A percentile compares a stretch with the other conserved stretches of the same genome.
phyloP scores from a whole-genome alignment of 2,329 filamentous ascomycete genomes.

The Immersiporthe knoxdaviesiana region DNA sequence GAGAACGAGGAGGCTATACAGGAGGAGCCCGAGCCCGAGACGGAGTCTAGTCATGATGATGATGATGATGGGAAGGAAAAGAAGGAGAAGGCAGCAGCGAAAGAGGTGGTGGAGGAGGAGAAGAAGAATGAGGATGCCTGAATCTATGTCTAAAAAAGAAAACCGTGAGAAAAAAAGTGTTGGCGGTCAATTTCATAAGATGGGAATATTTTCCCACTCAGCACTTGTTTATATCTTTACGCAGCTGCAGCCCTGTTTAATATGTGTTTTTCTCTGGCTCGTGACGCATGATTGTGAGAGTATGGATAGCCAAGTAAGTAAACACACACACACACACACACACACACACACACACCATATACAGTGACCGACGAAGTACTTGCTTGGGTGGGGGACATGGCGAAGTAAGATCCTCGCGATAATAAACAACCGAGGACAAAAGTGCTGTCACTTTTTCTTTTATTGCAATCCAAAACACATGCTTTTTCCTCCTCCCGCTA shows the following conservation, averaged over 20 bases:
- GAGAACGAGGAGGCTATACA: constrained; percentile 46
- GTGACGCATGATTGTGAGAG: not conserved
- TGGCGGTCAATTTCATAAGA: not conserved
- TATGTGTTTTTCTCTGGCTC: not conserved
- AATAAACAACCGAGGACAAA: no score
- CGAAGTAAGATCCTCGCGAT: not conserved
- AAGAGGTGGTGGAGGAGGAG: not conserved
- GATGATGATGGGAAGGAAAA: constrained; percentile 33
- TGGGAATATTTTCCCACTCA: not conserved
- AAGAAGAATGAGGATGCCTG: not conserved
- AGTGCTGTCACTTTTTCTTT: no score
- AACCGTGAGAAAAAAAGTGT: not conserved
- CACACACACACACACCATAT: no score
- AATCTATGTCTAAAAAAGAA: not conserved
- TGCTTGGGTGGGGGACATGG: no score
- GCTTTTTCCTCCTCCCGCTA: not conserved
- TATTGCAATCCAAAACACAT: not conserved
- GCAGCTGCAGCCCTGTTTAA: not conserved
- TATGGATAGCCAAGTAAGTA: no score
- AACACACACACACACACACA: no score
- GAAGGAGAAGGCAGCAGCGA: not conserved
- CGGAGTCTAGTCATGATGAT: constrained; percentile 38
- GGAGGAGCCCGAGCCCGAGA: constrained; percentile 43
- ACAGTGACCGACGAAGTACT: no score
- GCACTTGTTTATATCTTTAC: not conserved